phyloP scores from a whole-genome alignment of 176 grass and related monocot genomes.

The Aegilops longissima region DNA sequence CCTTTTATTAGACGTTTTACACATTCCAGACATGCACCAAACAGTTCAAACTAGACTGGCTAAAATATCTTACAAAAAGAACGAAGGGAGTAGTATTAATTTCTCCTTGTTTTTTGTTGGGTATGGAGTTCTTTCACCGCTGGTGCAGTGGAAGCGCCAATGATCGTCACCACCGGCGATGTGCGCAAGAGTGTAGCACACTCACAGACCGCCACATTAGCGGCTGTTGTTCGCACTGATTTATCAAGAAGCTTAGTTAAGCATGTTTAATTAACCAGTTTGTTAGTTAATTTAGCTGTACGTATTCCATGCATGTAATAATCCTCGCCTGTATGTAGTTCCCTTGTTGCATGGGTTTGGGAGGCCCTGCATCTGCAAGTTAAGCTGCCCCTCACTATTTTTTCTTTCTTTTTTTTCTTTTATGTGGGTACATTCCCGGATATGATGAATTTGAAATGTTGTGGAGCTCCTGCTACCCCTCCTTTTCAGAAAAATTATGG shows the following conservation, averaged over 20 bases:
- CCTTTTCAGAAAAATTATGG: too few relatives aligned
- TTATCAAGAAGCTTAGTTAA: constrained; percentile 2
- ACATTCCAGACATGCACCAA: too few relatives aligned
- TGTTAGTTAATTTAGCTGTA: neutral
- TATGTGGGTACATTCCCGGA: neutral
- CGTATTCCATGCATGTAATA: constrained; percentile 1
- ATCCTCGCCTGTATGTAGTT: neutral
- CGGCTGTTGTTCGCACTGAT: neutral
- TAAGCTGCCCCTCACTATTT: too few relatives aligned
- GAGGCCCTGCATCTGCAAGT: neutral
- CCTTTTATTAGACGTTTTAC: too few relatives aligned
- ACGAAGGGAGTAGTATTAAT: neutral
- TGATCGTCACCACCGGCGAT: neutral
- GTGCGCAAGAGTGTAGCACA: constrained; percentile 31
- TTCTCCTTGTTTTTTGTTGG: constrained; percentile 16
- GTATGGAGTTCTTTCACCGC: too few relatives aligned
- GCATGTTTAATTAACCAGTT: neutral
- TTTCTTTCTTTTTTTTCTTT: too few relatives aligned
- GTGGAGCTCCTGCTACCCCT: too few relatives aligned
- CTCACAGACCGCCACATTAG: neutral
- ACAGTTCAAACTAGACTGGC: too few relatives aligned
- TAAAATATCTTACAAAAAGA: too few relatives aligned
- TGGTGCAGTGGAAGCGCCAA: constrained; percentile 70
- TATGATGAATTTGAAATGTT: neutral
- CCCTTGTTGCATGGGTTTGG: constrained; percentile 11